Evolutionary conservation across 495 filamentous ascomycete genomes (phyloP).

Genomic region (Oleoguttula mirabilis): DNA sequence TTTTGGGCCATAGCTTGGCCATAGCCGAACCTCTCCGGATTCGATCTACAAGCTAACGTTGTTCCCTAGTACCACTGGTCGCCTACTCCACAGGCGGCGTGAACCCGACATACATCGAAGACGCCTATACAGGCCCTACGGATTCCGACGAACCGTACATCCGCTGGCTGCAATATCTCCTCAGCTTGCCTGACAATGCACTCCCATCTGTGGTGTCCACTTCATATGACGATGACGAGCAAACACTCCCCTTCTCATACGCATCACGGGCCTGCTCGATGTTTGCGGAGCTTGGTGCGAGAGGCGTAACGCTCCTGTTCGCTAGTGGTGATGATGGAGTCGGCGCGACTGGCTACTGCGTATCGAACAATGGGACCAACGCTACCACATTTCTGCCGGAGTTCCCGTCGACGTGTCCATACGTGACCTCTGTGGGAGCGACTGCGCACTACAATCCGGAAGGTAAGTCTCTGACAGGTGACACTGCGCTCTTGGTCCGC

Average conservation of each 20-base stretch:
- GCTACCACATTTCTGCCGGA: slow-evolving; percentile 51
- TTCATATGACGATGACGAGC: slow-evolving; percentile 71
- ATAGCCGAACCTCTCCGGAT: no score
- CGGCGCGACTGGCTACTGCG: slow-evolving; percentile 53
- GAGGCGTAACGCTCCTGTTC: slow-evolving; percentile 61
- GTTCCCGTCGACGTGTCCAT: slow-evolving; percentile 64
- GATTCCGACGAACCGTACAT: not conserved
- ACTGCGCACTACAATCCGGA: slow-evolving; percentile 49
- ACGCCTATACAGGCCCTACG: not conserved
- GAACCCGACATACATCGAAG: not conserved
- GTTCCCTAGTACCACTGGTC: not conserved
- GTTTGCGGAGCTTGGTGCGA: slow-evolving; percentile 56
- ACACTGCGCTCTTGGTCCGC: no score
- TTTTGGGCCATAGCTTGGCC: no score
- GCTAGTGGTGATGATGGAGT: slow-evolving; percentile 51
- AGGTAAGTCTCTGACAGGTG: no score
- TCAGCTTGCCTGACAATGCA: not conserved
- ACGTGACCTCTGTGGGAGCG: slow-evolving; percentile 58
- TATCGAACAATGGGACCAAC: slow-evolving; percentile 58
- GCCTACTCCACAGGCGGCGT: not conserved
- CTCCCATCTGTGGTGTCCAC: slow-evolving; percentile 26
- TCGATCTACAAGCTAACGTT: no score
- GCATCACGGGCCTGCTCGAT: slow-evolving; percentile 56
- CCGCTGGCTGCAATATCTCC: not conserved
- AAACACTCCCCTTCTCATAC: slow-evolving; percentile 57